These are phyloP conservation scores for Ophiocordyceps camponoti-floridani DNA, from an alignment of 2,329 filamentous ascomycete species.

Conservation along the genomic window DNA sequence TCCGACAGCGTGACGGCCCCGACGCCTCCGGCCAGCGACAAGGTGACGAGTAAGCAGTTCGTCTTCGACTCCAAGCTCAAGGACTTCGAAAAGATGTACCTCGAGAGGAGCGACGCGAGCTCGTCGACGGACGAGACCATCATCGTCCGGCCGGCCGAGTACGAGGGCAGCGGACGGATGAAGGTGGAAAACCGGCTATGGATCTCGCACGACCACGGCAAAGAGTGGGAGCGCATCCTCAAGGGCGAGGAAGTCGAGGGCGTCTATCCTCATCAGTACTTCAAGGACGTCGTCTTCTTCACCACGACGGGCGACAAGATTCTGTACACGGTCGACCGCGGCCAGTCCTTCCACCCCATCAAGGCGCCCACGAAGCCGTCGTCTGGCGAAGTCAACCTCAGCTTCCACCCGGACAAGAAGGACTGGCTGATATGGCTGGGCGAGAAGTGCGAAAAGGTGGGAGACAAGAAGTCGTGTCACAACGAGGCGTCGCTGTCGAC, in stretches of 20 bases:
- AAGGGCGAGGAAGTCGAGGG: conserved; percentile 48
- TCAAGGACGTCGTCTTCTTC: conserved; percentile 77
- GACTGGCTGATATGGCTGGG: conserved; percentile 92
- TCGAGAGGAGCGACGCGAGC: conserved; percentile 56
- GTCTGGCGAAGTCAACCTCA: conserved; percentile 27
- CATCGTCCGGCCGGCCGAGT: conserved; percentile 30
- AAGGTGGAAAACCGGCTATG: conserved; percentile 40
- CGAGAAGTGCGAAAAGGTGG: conserved; percentile 42
- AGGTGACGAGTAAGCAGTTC: conserved; percentile 43
- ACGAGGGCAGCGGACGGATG: conserved; percentile 10
- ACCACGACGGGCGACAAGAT: conserved; percentile 49
- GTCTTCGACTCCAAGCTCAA: conserved; percentile 42
- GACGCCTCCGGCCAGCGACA: conserved; percentile 40
- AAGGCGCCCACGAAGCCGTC: conserved; percentile 40
- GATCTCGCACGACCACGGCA: conserved; percentile 73
- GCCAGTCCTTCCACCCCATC: conserved; percentile 56
- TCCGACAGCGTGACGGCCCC: conserved; percentile 34
- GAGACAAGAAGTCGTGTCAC: conserved; percentile 41
- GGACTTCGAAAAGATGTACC: conserved; percentile 46
- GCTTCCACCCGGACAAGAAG: conserved; percentile 70
- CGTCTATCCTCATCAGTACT: conserved; percentile 63
- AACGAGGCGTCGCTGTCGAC: conserved; percentile 57
- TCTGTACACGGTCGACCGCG: conserved; percentile 69
- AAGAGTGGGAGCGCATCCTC: conserved; percentile 58
- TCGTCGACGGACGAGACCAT: conserved; percentile 53